These are phyloP conservation scores for Ustilago esculenta DNA, from an alignment of 1,284 basidiomycete genomes.

Conservation along the genomic window DNA sequence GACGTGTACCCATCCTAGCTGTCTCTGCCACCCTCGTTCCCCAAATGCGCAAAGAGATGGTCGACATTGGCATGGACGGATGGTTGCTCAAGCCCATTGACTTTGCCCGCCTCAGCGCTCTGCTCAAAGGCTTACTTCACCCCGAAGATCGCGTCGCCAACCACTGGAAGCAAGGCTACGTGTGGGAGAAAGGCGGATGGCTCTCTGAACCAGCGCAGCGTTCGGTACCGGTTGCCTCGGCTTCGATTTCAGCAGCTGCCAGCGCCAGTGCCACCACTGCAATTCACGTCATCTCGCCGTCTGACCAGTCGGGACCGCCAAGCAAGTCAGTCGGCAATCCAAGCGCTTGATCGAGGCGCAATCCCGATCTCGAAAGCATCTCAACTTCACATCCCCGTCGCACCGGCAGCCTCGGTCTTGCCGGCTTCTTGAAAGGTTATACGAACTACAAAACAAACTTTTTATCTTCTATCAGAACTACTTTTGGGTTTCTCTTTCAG, in stretches of 20 bases:
- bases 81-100: slow-evolving; percentile 89
- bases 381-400: no score
- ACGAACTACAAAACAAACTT: background rate
- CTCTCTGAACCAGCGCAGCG: slow-evolving; percentile 50
- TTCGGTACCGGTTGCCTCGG: slow-evolving; percentile 17
- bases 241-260: slow-evolving; percentile 14
- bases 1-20: slow-evolving; percentile 81
- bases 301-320: background rate
- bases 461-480: background rate
- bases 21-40: slow-evolving; percentile 82
- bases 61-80: slow-evolving; percentile 77
- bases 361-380: no score
- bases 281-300: background rate
- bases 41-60: slow-evolving; percentile 74
- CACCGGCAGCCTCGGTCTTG: no score
- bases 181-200: slow-evolving; percentile 64
- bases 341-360: slow-evolving; percentile 10
- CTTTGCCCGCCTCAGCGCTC: slow-evolving; percentile 70
- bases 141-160: slow-evolving; percentile 44
- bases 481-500: slow-evolving; percentile 3
- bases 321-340: slow-evolving; percentile 12
- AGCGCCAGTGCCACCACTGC: background rate
- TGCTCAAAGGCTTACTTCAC: slow-evolving; percentile 55
- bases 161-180: slow-evolving; percentile 53
- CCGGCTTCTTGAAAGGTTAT: no score